Conservation (phyloP, 129 eudicot genomes). For the Scalesia atractyloides region DNA sequence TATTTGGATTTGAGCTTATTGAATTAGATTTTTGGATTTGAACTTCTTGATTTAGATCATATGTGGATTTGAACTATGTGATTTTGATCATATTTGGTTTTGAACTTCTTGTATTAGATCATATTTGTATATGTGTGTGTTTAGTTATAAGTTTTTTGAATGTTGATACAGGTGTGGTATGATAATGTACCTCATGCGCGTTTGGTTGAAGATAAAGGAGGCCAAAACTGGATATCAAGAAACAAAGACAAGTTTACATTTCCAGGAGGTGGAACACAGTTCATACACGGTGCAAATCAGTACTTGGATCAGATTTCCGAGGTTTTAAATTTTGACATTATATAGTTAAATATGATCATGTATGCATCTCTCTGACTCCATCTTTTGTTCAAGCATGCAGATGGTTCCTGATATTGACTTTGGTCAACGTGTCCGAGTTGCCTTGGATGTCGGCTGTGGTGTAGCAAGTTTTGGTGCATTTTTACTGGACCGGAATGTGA, state of each 20-base stretch:
- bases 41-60: too few relatives aligned
- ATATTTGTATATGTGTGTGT: background rate
- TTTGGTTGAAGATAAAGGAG: conserved; percentile 72
- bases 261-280: conserved; percentile 72
- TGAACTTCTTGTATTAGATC: too few relatives aligned
- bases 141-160: conserved; percentile 4
- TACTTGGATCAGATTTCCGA: conserved; percentile 80
- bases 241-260: conserved; percentile 64
- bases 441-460: conserved; percentile 80
- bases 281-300: conserved; percentile 64
- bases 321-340: conserved; percentile 43
- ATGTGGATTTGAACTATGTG: too few relatives aligned
- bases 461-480: conserved; percentile 84
- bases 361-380: conserved; percentile 26
- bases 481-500: conserved; percentile 66
- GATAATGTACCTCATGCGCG: conserved; percentile 75
- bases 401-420: conserved; percentile 82
- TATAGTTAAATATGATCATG: background rate
- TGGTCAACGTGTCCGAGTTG: conserved; percentile 73
- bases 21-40: too few relatives aligned
- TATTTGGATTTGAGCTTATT: too few relatives aligned
- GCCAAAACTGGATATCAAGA: conserved; percentile 69
- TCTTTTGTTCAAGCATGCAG: conserved; percentile 42
- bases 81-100: too few relatives aligned
- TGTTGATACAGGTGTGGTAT: conserved; percentile 68